These are phyloP conservation scores for Aureobasidium sp. DNA, from an alignment of 2,329 filamentous ascomycete genomes.

Conservation along the genomic window DNA sequence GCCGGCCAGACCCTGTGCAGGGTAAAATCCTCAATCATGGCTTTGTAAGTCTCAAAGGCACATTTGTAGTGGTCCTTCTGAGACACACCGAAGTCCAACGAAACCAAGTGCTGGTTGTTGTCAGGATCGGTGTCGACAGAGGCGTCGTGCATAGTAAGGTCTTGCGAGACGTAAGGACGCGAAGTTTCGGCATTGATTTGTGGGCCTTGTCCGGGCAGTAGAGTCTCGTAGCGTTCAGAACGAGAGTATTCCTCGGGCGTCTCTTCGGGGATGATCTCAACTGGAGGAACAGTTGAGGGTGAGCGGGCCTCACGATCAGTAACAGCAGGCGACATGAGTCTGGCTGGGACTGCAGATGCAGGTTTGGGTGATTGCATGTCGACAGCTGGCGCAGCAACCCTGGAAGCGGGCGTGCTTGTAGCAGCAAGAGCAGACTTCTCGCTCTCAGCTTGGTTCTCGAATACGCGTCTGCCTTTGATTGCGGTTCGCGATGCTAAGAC, in stretches of 20 bases:
- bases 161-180: not conserved
- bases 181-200: not conserved
- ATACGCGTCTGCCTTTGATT: not conserved
- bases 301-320: conserved; percentile 22
- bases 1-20: conserved; percentile 7
- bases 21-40: conserved; percentile 23
- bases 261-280: conserved; percentile 20
- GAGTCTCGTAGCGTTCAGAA: conserved; percentile 28
- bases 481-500: not conserved
- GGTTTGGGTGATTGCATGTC: not conserved
- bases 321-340: conserved; percentile 8
- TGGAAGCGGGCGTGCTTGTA: not conserved
- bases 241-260: conserved; percentile 29
- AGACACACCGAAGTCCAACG: conserved; percentile 24
- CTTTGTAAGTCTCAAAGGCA: conserved; percentile 20
- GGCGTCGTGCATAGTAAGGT: not conserved
- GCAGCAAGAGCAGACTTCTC: not conserved
- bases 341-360: conserved; percentile 12
- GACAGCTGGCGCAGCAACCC: not conserved
- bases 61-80: conserved; percentile 28
- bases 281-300: conserved; percentile 28
- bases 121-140: not conserved
- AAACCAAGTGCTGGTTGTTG: conserved; percentile 21
- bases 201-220: conserved; percentile 24
- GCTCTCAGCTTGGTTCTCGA: not conserved